phyloP scores from a whole-genome alignment of 805 yeast genomes.

The Cyberlindnera saturnus region DNA sequence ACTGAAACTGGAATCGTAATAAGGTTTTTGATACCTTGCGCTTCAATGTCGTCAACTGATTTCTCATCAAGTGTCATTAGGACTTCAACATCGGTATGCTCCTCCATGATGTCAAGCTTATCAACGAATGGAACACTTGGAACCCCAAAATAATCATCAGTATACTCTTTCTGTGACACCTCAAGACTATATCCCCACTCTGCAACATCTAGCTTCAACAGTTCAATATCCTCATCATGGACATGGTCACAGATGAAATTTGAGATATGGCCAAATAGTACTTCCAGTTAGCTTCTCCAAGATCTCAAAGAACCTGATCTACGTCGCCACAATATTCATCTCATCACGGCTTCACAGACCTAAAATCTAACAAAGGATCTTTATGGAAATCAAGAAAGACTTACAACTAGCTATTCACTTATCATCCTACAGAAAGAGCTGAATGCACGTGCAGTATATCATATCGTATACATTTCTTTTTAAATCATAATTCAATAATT shows the following conservation, averaged over 20 bases:
- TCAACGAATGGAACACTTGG: not conserved
- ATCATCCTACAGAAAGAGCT: too few species aligned
- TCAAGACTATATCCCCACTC: conserved; percentile 1
- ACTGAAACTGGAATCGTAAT: conserved; percentile 13
- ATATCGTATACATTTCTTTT: not conserved
- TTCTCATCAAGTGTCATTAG: not conserved
- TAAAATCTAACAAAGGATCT: too few species aligned
- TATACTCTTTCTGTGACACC: not conserved
- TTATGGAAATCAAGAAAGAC: too few species aligned
- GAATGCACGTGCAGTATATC: too few species aligned
- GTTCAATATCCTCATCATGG: not conserved
- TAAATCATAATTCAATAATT: not conserved
- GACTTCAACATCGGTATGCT: not conserved
- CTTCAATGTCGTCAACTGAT: not conserved
- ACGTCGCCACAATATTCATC: not conserved
- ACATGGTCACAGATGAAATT: conserved; percentile 5
- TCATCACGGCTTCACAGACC: too few species aligned
- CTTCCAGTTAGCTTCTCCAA: conserved; percentile 11
- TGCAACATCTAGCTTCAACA: not conserved
- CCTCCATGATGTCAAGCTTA: not conserved
- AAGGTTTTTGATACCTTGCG: conserved; percentile 8
- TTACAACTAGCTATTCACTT: too few species aligned
- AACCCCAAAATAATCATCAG: conserved; percentile 8
- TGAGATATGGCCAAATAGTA: conserved; percentile 9
- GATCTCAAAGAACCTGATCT: conserved; percentile 10